Base-by-base conservation (phyloP, 1,284 basidiomycete genomes). In the Leccinum holopus region DNA sequence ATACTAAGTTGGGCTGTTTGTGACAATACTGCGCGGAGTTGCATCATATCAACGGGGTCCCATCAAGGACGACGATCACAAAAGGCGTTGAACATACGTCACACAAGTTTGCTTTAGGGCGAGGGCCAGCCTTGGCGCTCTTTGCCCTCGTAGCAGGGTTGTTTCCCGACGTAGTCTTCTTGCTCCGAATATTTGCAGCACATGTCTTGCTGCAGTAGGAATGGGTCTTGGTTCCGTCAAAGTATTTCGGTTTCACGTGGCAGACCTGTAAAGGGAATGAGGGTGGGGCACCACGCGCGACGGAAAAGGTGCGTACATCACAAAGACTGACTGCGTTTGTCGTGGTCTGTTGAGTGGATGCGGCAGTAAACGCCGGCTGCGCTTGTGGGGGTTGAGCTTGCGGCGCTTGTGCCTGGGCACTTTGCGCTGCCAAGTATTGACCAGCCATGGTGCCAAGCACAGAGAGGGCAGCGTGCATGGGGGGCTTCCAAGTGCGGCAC, bases 381-480 rank as follows among this genome's bases (percentile, higher is more conserved):
- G 63, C 55, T 59, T 72, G 70, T 2, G 61, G 63, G 51, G 69
- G 61, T 55, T 72, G 74, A 39, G 65, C 32, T 60, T 68, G 74
- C 32, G 64, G 61, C 47, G 73, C 66, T 67, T 67, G 77, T 63
- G 62, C 70, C 70, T 65, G 70, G 60, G 70, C 72, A 68, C 63
- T 76, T 62, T 80, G 78, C 10, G 78, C 64, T n/a, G 73, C 77
- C 49, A 81, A 75, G 68, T 83, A 82, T 64, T 79, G 79, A 61
- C 78, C 77, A 18, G 83, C 81, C 65, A 83, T 75, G 5, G 82
- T 79, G 47, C 81, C 79, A 41, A 85, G 77, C 63, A 84, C 74
- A 51, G 84, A 84, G 61, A 85, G 73, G 30, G 84, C 82, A 25
- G 81, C 71, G 41, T 83, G 83, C 70, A 85, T 78, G 66, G 82